Evolutionary conservation across 768 basidiomycete species (phyloP).

Genomic region (Podaxis sp.): DNA sequence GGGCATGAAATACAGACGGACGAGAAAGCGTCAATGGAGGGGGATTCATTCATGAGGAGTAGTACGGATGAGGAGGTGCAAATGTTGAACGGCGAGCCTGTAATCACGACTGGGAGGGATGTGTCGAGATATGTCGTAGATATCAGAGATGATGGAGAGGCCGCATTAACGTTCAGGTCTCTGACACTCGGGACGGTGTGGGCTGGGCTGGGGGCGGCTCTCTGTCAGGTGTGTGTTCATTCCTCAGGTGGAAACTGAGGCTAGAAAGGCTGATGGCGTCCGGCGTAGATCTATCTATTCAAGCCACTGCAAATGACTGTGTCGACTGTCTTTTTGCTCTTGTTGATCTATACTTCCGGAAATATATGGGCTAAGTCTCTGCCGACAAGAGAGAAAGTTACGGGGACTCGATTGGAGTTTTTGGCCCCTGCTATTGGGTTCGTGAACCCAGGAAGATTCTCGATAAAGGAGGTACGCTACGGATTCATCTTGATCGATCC

Average conservation of each 20-base stretch:
- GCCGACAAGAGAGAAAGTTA: conserved; percentile 40
- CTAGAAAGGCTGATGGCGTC: neutral
- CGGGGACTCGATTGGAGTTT: conserved; percentile 41
- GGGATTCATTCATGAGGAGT: conserved; percentile 9
- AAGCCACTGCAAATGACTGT: conserved; percentile 55
- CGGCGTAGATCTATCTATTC: conserved; percentile 13
- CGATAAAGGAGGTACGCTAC: conserved; percentile 52
- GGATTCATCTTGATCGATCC: neutral
- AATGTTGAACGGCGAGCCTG: conserved; percentile 38
- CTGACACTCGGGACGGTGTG: conserved; percentile 54
- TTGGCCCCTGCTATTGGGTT: conserved; percentile 42
- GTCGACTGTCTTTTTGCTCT: conserved; percentile 56
- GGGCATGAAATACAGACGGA: conserved; percentile 10
- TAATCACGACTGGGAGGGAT: conserved; percentile 46
- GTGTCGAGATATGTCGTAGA: conserved; percentile 58
- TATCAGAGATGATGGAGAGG: conserved; percentile 56
- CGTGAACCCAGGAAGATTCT: conserved; percentile 59
- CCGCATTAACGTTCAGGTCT: conserved; percentile 56
- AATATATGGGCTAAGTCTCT: conserved; percentile 49
- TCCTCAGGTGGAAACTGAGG: neutral
- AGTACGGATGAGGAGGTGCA: conserved; percentile 28
- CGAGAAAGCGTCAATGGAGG: conserved; percentile 12
- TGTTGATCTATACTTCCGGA: conserved; percentile 53
- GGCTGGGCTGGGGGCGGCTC: conserved; percentile 57
- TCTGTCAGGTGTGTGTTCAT: conserved; percentile 45